Evolutionary conservation across 148 eudicot species (phyloP), one percentile per base, ranked within the genome.

Genomic region (Rhododendron ferrugineum): DNA sequence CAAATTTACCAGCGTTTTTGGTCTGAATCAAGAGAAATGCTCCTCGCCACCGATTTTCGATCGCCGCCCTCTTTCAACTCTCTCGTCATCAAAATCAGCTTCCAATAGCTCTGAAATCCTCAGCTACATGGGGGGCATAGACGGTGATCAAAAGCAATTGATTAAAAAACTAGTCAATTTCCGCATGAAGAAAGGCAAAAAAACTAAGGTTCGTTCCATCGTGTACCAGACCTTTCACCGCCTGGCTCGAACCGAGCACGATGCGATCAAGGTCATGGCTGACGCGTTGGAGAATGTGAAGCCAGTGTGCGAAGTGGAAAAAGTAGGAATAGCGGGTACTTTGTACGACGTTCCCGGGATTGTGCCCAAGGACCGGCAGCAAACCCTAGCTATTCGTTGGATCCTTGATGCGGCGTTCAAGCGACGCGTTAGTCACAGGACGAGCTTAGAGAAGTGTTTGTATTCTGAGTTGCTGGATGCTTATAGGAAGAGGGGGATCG

Each of bases 391-490:
- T 5, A 5, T 70, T 32, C 75, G 75, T 13, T 70, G 75, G 75
- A 70, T 70, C 20, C 75, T 70, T 32, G 75, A 70, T 0, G 75
- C 75, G 37, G 75, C 75, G 14, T 13, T 30, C 22, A 70, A 70
- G 30, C 75, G 75, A 32, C 37, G 75, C 0, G 75, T 5, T 13
- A 30, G 37, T 32, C 15, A 70, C 22, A 32, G 37, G 75, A 70
- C 75, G 7, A 70, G 37, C 40, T 70, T 70, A 20, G 75, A 70
- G 20, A 32, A 32, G 20, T 70, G 75, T 13, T 70, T 70, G 37
- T 70, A 13, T 70, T 70, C 75, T 4, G 75, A 70, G 75, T 30
- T 70, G 30, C 75, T 70, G 75, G 75, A 70, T 70, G 75, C 75
- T 13, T 70, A 70, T 32, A 30, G 75, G 40, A 70, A 70, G 40